Base-by-base conservation (phyloP, 805 yeast genomes). In the Pichia paraexigua region DNA sequence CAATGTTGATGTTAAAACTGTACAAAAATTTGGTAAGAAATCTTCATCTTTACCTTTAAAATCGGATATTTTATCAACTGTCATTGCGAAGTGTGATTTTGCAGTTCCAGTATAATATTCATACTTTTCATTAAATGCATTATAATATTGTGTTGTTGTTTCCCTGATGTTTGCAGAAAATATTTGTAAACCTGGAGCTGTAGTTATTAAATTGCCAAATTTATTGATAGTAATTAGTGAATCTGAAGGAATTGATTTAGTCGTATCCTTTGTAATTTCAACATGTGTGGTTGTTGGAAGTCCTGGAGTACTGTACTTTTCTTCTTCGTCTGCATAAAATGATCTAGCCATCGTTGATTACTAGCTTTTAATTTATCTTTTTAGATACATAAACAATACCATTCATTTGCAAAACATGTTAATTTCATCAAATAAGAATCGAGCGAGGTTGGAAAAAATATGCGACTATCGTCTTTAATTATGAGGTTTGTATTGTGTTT, bases 11-110 rank as follows among this genome's bases (percentile, higher is more conserved):
- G 86, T 80, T 41, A 82, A 65, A 7, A 81, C 76, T 58, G 78
- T 76, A 47, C 81, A 73, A 41, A 76, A 62, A 43, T 71, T 70
- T 20, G 87, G 87, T 51, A 83, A 71, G 5, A 79, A 66, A 8
- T 82, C 80, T 56, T 80, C 85, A 11, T 82, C 81, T 54, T 79
- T 83, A 48, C 65, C 70, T 20, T 79, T 70, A 30, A 72, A 49
- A 8, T 67, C 55, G 24, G 68, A 55, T 47, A 73, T 65, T 45
- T 63, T 64, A n/a, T 53, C 50, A 35, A 63, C 58, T 5, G 76
- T 51, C 21, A 60, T 59, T 24, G 59, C 52, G 41, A 65, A 53
- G 58, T 80, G 83, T 54, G 79, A 76, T 24, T 56, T 51, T n/a
- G 70, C 54, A 1, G 82, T 79, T 9, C 80, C 68, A 42, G 65